Evolutionary conservation across 768 basidiomycete genomes (phyloP), one percentile per base, ranked within the genome.

Genomic region (Lactarius pseudohatsudake): DNA sequence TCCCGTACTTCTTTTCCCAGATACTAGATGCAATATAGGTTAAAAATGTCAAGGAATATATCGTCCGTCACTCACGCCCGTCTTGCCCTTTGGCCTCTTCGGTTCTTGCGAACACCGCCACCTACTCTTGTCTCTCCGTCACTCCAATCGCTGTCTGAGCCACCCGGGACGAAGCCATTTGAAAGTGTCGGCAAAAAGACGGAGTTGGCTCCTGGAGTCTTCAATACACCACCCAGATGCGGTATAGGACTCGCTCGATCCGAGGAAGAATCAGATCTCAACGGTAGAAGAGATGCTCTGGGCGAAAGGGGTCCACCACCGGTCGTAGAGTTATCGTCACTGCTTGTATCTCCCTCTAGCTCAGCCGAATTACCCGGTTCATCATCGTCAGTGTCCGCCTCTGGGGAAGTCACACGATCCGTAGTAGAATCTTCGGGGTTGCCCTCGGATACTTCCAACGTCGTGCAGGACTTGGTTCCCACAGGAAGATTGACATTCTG

Each of bases 1-100:
- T 84, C 57, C 96, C 96, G 72, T 86, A 98, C 76, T 95, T 98
- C 79, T 94, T 96, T 78, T 98, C 96, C 96, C 96, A 98, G 70
- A 98, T 97, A 2, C 96, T 98, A 60, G 45, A 45, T 9, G 10
- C 2, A 36, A 18, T 20, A 16, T 53, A 34, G 9, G 22, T 64
- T 18, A 57, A 22, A 43, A 11, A 11, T 26, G 38, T n/a, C 28
- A 20, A 18, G 47, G 55, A 18, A 45, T 34, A 53, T 22, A 43
- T 50, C 47, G 40, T 45, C 59, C 8, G 4, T 11, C 13, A 89
- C 96, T 84, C 76, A 97, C 97, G 91, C 92, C 79, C 90, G 82
- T 66, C 97, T 82, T n/a, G 96, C 96, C 58, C 95, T 79, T 76
- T 99, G 97, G 36, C 96, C 97, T 45, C 95, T 82, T 62, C 96